A percentile compares a stretch with the other conserved stretches of the same genome.
Conservation (phyloP, 208 protist species). For the Leishmania mexicana region DNA sequence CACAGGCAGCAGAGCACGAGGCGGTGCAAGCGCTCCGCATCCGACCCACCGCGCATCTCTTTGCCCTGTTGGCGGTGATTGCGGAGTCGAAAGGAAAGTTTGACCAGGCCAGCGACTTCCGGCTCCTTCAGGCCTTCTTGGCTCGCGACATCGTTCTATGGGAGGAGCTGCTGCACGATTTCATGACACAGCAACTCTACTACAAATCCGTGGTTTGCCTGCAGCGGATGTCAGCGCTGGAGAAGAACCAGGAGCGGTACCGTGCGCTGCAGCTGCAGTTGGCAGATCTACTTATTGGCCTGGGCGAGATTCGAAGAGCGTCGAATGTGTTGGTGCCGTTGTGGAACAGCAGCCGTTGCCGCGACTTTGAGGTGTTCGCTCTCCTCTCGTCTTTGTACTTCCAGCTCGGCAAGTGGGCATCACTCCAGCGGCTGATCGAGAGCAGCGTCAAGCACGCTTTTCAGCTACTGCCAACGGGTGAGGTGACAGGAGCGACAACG, state of each 20-base stretch:
- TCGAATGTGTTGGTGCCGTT: conserved; percentile 66
- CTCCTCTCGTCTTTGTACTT: conserved; percentile 88
- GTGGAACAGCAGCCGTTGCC: conserved; percentile 77
- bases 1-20: conserved; percentile 58
- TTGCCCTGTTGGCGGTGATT: conserved; percentile 81
- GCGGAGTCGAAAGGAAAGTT: conserved; percentile 82
- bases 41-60: conserved; percentile 78
- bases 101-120: conserved; percentile 86
- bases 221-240: conserved; percentile 74
- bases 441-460: conserved; percentile 84
- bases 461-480: conserved; percentile 17
- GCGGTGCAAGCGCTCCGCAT: conserved; percentile 78
- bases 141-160: conserved; percentile 76
- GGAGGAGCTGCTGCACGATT: conserved; percentile 88
- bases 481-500: not conserved
- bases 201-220: conserved; percentile 90
- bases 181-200: conserved; percentile 77
- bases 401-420: conserved; percentile 84
- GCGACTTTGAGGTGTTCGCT: conserved; percentile 91
- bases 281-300: conserved; percentile 82
- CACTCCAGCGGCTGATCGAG: conserved; percentile 79
- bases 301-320: conserved; percentile 80
- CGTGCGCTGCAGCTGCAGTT: conserved; percentile 84
- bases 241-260: conserved; percentile 60
- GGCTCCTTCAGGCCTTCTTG: conserved; percentile 87